phyloP scores from a whole-genome alignment of 805 yeast genomes.

The Kluyveromyces aestuarii region DNA sequence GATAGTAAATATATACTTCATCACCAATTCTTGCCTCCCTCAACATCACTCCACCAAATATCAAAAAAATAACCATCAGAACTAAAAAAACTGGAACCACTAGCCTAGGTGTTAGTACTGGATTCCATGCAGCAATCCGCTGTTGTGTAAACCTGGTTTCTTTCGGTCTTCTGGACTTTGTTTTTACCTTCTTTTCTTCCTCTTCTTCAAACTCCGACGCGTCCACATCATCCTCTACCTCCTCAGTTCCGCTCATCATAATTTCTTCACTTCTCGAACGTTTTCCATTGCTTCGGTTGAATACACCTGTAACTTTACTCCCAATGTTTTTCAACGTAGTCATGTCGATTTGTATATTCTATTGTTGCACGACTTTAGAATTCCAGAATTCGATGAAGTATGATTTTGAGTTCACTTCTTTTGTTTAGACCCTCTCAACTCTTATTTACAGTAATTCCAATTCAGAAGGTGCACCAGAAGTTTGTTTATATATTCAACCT shows the following conservation, averaged over 20 bases:
- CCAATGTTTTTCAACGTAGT: neutral
- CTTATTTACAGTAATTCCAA: neutral
- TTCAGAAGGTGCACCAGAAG: neutral
- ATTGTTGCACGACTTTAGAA: neutral
- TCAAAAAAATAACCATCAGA: slow-evolving; percentile 75
- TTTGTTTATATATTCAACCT: too few species aligned
- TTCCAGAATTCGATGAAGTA: too few species aligned
- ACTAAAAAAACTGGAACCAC: slow-evolving; percentile 73
- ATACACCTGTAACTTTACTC: neutral
- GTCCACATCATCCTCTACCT: slow-evolving; percentile 26
- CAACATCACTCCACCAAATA: slow-evolving; percentile 79
- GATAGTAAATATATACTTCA: slow-evolving; percentile 63
- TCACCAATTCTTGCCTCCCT: slow-evolving; percentile 65
- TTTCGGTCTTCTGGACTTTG: slow-evolving; percentile 54
- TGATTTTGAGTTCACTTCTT: neutral
- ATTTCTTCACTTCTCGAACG: slow-evolving; percentile 1
- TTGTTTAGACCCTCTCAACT: neutral
- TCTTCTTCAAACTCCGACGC: slow-evolving; percentile 32
- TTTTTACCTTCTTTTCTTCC: slow-evolving; percentile 30
- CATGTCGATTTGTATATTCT: neutral
- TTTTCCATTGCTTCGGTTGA: slow-evolving; percentile 1
- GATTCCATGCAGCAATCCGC: slow-evolving; percentile 49
- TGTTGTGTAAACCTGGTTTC: slow-evolving; percentile 72
- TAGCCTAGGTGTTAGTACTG: slow-evolving; percentile 82
- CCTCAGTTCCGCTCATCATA: slow-evolving; percentile 5